Conservation (phyloP, 108 stramenopile genomes). For the Skeletonema potamos region DNA sequence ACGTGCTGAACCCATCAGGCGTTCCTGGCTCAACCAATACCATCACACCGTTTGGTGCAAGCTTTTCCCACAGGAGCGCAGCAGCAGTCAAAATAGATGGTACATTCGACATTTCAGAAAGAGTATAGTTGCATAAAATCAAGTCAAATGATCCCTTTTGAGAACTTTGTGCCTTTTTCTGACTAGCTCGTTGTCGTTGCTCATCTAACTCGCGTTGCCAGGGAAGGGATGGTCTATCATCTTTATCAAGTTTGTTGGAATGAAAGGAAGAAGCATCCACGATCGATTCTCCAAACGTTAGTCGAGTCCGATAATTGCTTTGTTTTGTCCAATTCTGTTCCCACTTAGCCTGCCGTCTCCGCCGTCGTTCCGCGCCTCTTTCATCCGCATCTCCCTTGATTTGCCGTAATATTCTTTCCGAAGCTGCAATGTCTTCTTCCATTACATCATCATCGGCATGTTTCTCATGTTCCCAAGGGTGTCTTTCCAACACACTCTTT, state of each 20-base stretch:
- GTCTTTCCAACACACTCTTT: conserved; percentile 43
- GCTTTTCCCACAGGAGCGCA: conserved; percentile 70
- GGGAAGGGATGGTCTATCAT: conserved; percentile 13
- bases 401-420: conserved; percentile 5
- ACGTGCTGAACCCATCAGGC: conserved; percentile 80
- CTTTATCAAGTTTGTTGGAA: conserved; percentile 11
- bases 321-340: conserved; percentile 27
- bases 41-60: conserved; percentile 65
- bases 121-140: conserved; percentile 63
- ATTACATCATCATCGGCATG: neutral
- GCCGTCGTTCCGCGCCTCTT: conserved; percentile 10
- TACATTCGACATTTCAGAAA: conserved; percentile 66
- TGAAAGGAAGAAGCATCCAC: conserved; percentile 28
- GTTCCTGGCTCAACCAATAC: conserved; percentile 87
- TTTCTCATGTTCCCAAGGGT: conserved; percentile 33
- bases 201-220: conserved; percentile 32
- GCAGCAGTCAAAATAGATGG: conserved; percentile 61
- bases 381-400: conserved; percentile 10
- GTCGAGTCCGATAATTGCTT: conserved; percentile 47
- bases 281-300: conserved; percentile 65
- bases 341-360: conserved; percentile 24
- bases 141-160: conserved; percentile 66
- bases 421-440: conserved; percentile 10
- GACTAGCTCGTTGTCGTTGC: conserved; percentile 21
- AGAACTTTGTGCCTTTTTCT: conserved; percentile 5